Percentiles rank a stretch among this genome's conserved stretches.
Evolutionary conservation across 108 stramenopile genomes (phyloP).

Genomic region (Pseudonitzschia multiseries): DNA sequence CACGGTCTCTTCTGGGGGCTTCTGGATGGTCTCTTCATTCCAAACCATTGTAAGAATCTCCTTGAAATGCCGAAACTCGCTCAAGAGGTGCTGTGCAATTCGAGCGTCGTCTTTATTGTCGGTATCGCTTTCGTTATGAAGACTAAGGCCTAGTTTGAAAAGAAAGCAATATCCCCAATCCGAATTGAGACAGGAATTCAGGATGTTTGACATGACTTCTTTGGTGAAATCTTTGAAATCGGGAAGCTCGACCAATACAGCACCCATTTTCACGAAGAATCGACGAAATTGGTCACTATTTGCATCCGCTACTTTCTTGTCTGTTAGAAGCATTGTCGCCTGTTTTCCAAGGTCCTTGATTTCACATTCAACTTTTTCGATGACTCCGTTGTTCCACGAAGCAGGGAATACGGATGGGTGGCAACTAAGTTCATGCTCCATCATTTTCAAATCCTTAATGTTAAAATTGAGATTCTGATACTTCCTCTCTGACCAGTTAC

Average conservation of each 20-base stretch:
- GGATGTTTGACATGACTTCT: constrained; percentile 44
- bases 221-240: constrained; percentile 48
- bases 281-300: constrained; percentile 48
- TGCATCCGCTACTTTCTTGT: constrained; percentile 40
- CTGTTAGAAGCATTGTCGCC: constrained; percentile 25
- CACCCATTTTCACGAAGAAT: constrained; percentile 54
- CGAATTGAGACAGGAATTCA: constrained; percentile 44
- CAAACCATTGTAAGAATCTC: constrained; percentile 65
- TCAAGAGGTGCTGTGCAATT: constrained; percentile 47
- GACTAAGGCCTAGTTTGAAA: constrained; percentile 55
- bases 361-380: constrained; percentile 45
- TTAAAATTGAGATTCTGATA: constrained; percentile 53
- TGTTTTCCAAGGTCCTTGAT: constrained; percentile 41
- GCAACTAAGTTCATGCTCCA: constrained; percentile 47
- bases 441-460: constrained; percentile 46
- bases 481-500: constrained; percentile 45
- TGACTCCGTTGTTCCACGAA: constrained; percentile 56
- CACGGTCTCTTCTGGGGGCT: constrained; percentile 58
- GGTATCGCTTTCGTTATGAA: constrained; percentile 44
- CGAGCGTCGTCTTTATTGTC: constrained; percentile 43
- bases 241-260: constrained; percentile 56
- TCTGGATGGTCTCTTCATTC: constrained; percentile 64
- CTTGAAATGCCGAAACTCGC: constrained; percentile 62
- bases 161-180: constrained; percentile 61
- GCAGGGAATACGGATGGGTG: constrained; percentile 41